phyloP scores from a whole-genome alignment of 2,329 filamentous ascomycete genomes.

The Penicillium paneum region DNA sequence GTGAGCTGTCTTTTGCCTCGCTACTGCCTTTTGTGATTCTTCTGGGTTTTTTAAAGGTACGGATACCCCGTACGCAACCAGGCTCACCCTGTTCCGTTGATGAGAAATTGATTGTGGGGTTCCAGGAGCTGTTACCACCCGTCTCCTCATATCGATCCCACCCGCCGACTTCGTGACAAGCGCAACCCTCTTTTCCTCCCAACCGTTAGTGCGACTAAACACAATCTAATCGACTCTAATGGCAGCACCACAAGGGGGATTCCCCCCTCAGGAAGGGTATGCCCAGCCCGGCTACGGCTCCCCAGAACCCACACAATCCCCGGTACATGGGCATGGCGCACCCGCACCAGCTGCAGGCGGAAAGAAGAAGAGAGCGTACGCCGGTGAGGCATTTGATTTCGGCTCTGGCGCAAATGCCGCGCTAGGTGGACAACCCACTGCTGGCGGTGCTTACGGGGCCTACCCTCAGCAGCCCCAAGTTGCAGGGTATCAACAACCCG shows the following conservation, averaged over 20 bases:
- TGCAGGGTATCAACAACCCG: slow-evolving; percentile 43
- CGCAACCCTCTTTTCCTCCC: slow-evolving; percentile 6
- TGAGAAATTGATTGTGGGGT: slow-evolving; percentile 24
- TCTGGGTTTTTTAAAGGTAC: background rate
- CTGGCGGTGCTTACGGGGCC: slow-evolving; percentile 60
- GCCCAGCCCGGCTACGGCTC: slow-evolving; percentile 42
- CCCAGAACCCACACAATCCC: slow-evolving; percentile 37
- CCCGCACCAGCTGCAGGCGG: slow-evolving; percentile 35
- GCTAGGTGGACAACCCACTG: slow-evolving; percentile 48
- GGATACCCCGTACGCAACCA: background rate
- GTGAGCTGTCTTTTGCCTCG: slow-evolving; percentile 7
- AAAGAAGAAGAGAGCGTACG: slow-evolving; percentile 88
- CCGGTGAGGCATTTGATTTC: slow-evolving; percentile 91
- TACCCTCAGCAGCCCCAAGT: slow-evolving; percentile 56
- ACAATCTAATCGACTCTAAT: slow-evolving; percentile 33
- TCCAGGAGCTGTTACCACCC: slow-evolving; percentile 26
- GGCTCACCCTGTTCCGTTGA: slow-evolving; percentile 2
- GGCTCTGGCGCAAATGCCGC: slow-evolving; percentile 79
- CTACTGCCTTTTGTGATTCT: slow-evolving; percentile 1
- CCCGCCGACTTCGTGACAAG: slow-evolving; percentile 9
- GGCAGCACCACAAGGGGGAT: slow-evolving; percentile 53
- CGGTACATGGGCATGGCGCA: slow-evolving; percentile 30
- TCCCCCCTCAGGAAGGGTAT: slow-evolving; percentile 52
- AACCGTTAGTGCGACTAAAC: slow-evolving; percentile 1
- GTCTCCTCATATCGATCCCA: slow-evolving; percentile 15